These are phyloP conservation scores for Candida qinlingensis DNA, from an alignment of 805 yeast genomes.

Conservation along the genomic window DNA sequence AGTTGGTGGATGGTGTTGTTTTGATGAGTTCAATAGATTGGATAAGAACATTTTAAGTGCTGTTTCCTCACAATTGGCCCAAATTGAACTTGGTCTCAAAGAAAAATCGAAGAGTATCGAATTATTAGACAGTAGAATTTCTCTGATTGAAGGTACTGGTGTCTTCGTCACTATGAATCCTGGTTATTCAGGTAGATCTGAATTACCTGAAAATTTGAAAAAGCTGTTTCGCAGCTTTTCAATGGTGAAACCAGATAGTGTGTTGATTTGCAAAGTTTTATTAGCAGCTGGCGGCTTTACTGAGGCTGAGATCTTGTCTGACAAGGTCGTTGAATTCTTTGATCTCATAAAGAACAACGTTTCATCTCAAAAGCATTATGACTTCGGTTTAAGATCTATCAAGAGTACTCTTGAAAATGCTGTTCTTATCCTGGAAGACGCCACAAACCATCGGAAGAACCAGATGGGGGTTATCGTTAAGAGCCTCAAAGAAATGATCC, in stretches of 20 bases:
- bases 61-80: slow-evolving; percentile 73
- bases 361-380: slow-evolving; percentile 69
- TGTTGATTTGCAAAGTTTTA: slow-evolving; percentile 64
- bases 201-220: slow-evolving; percentile 80
- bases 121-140: slow-evolving; percentile 36
- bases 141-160: slow-evolving; percentile 50
- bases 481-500: slow-evolving; percentile 55
- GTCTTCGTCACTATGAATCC: slow-evolving; percentile 92
- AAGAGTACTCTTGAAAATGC: slow-evolving; percentile 61
- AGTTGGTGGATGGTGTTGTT: slow-evolving; percentile 92
- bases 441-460: neutral
- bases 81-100: slow-evolving; percentile 53
- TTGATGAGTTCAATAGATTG: slow-evolving; percentile 89
- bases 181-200: slow-evolving; percentile 75
- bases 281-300: slow-evolving; percentile 67
- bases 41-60: slow-evolving; percentile 72
- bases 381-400: slow-evolving; percentile 82
- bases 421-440: slow-evolving; percentile 37
- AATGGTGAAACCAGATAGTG: slow-evolving; percentile 67
- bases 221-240: slow-evolving; percentile 72
- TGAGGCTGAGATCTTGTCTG: slow-evolving; percentile 40
- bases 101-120: slow-evolving; percentile 24
- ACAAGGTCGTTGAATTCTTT: slow-evolving; percentile 51
- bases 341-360: slow-evolving; percentile 32
- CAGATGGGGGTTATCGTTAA: slow-evolving; percentile 37